Base-by-base conservation (phyloP, 306 rosid genomes). In the Corylus avellana region DNA sequence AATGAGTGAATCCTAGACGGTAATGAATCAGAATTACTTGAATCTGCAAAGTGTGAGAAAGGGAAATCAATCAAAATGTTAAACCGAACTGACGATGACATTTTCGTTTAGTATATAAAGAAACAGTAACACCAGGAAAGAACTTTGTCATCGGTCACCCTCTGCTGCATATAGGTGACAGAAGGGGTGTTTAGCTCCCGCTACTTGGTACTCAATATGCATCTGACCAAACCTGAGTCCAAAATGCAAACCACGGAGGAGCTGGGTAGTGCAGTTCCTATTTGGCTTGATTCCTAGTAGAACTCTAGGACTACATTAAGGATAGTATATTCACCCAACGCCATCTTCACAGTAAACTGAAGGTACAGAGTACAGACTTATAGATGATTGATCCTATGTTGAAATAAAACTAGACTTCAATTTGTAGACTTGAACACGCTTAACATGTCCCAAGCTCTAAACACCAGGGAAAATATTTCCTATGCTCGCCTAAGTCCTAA, bases 11-110 rank as follows among this genome's bases (percentile, higher is more conserved):
- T 75, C 72, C 80, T 80, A 54, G 82, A 57, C 0, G 63, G 42
- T 69, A 81, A 82, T 4, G 81, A 78, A 70, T 72, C 83, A 63
- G 81, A 57, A 75, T 75, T 78, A 71, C 80, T 75, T 16, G 85
- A 83, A 75, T 88, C 98, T 92, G 95, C 79, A 77, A 82, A 55
- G 53, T 74, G 39, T 47, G 58, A 72, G 77, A 74, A 75, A 79
- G 63, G 51, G 20, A 79, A 57, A 37, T 49, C 50, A 70, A 69
- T 51, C 72, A 81, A 74, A 75, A 49, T 73, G 58, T 82, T 7
- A 44, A 79, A 72, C 8, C 5, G 18, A 82, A 81, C 76, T 44
- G 68, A 59, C 47, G 62, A 59, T 78, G 8, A 76, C 37, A 4
- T 58, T 69, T 56, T 72, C 20, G 50, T 2, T 67, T 49, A 75